Evolutionary conservation across 2,329 filamentous ascomycete genomes (phyloP).

Genomic region (Cladophialophora carrionii): DNA sequence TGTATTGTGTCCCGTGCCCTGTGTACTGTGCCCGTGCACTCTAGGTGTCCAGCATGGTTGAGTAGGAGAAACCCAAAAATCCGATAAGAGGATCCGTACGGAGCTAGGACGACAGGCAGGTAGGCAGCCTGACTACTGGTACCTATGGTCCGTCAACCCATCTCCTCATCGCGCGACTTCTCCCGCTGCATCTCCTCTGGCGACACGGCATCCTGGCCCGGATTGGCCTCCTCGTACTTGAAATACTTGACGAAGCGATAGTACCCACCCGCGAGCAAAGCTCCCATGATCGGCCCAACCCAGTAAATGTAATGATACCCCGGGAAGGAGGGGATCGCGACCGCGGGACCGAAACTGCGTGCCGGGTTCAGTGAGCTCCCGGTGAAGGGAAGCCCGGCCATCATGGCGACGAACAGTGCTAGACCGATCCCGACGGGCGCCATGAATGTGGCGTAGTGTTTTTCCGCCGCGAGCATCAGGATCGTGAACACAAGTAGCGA

Average conservation of each 20-base stretch:
- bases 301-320: slow-evolving; percentile 49
- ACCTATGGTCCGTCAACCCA: background rate
- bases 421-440: slow-evolving; percentile 74
- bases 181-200: slow-evolving; percentile 20
- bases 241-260: slow-evolving; percentile 52
- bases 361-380: slow-evolving; percentile 54
- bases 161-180: slow-evolving; percentile 13
- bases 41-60: no score
- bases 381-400: slow-evolving; percentile 51
- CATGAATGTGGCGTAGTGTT: slow-evolving; percentile 71
- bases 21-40: background rate
- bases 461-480: slow-evolving; percentile 72
- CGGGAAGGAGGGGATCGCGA: slow-evolving; percentile 50
- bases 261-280: slow-evolving; percentile 53
- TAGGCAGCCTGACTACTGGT: background rate
- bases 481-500: slow-evolving; percentile 65
- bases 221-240: slow-evolving; percentile 50
- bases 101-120: no score
- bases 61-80: background rate
- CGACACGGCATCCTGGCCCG: slow-evolving; percentile 55
- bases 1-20: background rate
- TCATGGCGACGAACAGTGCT: slow-evolving; percentile 63
- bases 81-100: background rate
- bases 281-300: slow-evolving; percentile 50
- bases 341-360: slow-evolving; percentile 52